These are phyloP conservation scores for Fraxinus anomala DNA, from an alignment of 257 asterid genomes.

Conservation along the genomic window DNA sequence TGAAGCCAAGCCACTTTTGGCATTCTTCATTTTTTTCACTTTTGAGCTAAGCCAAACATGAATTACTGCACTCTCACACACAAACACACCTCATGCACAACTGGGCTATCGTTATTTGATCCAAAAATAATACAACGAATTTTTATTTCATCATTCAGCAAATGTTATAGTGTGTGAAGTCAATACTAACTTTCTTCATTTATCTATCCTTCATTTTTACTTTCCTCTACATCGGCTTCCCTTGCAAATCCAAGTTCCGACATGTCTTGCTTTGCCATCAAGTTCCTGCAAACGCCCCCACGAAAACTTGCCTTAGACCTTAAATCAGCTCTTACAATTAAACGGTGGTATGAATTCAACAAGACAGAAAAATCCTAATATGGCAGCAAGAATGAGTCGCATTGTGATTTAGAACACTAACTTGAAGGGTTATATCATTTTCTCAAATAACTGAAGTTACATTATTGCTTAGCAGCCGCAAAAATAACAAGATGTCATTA, in stretches of 20 bases:
- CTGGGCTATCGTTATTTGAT: neutral
- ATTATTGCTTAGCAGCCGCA: too few relatives aligned
- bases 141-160: neutral
- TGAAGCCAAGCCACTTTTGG: too few relatives aligned
- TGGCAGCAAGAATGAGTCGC: neutral
- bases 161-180: neutral
- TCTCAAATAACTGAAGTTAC: too few relatives aligned
- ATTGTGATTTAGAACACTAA: neutral
- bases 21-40: too few relatives aligned
- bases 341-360: neutral
- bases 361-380: neutral
- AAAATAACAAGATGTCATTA: too few relatives aligned
- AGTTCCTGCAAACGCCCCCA: constrained; percentile 60
- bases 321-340: neutral
- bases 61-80: too few relatives aligned
- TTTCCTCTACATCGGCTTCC: constrained; percentile 29
- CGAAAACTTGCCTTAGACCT: neutral
- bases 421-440: too few relatives aligned
- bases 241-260: constrained; percentile 79
- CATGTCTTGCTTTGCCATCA: constrained; percentile 98
- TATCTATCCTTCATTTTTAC: constrained; percentile 31
- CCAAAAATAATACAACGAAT: neutral
- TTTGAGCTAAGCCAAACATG: too few relatives aligned
- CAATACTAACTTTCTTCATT: constrained; percentile 22
- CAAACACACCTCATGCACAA: too few relatives aligned